Conservation (phyloP, 352 stramenopile genomes). For the Phytopythium aichiense region DNA sequence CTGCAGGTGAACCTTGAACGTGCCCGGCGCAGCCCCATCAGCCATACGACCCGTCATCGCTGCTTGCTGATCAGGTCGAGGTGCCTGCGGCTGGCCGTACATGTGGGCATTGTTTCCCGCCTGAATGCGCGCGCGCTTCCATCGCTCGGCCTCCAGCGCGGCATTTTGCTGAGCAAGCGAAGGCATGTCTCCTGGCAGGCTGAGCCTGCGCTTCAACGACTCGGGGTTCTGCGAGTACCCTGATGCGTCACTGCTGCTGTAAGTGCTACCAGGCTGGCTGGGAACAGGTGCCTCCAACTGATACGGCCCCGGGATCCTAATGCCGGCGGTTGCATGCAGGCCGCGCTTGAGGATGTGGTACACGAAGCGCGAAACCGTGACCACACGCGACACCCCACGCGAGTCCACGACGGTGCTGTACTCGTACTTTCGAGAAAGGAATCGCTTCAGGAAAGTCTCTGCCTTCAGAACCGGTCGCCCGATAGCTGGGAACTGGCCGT, state of each 20-base stretch:
- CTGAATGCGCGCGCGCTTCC: constrained; percentile 22
- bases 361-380: constrained; percentile 42
- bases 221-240: constrained; percentile 24
- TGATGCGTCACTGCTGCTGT: background rate
- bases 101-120: background rate
- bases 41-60: constrained; percentile 9
- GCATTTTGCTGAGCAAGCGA: constrained; percentile 7
- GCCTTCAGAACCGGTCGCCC: constrained; percentile 33
- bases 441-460: constrained; percentile 33
- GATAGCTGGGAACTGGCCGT: constrained; percentile 33
- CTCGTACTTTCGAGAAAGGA: constrained; percentile 50
- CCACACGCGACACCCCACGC: constrained; percentile 19
- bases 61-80: background rate
- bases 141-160: constrained; percentile 23
- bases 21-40: constrained; percentile 12
- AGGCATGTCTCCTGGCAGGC: constrained; percentile 13
- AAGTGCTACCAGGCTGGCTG: background rate
- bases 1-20: constrained; percentile 56
- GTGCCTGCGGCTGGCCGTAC: background rate
- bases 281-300: background rate
- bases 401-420: constrained; percentile 35
- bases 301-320: constrained; percentile 17
- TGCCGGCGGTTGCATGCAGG: constrained; percentile 17
- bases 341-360: constrained; percentile 30
- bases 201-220: constrained; percentile 31